These are phyloP conservation scores for Neofusicoccum kwambonambiense DNA, from an alignment of 2,329 filamentous ascomycete species.

Conservation along the genomic window DNA sequence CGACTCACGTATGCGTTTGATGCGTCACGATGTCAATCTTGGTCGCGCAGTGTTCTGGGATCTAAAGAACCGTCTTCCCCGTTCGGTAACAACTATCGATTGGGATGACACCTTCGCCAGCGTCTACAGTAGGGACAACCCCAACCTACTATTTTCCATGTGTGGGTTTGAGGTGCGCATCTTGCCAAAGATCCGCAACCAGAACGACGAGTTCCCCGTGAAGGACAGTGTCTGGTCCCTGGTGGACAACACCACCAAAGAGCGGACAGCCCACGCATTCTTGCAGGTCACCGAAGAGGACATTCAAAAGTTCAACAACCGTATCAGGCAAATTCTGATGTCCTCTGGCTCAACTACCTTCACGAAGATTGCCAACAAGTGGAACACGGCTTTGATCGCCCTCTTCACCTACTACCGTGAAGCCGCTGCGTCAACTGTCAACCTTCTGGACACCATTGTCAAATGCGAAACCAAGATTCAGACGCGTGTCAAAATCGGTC, in stretches of 20 bases:
- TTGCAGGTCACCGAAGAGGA: slow-evolving; percentile 97
- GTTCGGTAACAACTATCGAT: slow-evolving; percentile 94
- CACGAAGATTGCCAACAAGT: slow-evolving; percentile 99
- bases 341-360: slow-evolving; percentile 99
- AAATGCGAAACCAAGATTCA: slow-evolving; percentile 99
- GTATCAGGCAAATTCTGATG: slow-evolving; percentile 98
- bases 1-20: slow-evolving; percentile 94
- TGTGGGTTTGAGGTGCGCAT: slow-evolving; percentile 96
- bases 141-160: slow-evolving; percentile 97
- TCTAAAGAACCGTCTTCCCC: slow-evolving; percentile 90
- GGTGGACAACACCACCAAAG: slow-evolving; percentile 94
- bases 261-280: slow-evolving; percentile 95
- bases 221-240: slow-evolving; percentile 99
- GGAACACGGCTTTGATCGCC: slow-evolving; percentile 96
- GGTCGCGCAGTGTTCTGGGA: slow-evolving; percentile 99
- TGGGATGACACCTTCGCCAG: slow-evolving; percentile 99
- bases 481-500: slow-evolving; percentile 94
- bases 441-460: slow-evolving; percentile 92
- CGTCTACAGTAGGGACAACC: slow-evolving; percentile 97
- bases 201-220: slow-evolving; percentile 93
- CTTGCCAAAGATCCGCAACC: slow-evolving; percentile 88
- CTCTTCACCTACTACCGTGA: slow-evolving; percentile 99
- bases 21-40: slow-evolving; percentile 98
- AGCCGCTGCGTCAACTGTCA: slow-evolving; percentile 92
- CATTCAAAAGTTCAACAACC: slow-evolving; percentile 98